Evolutionary conservation across 1,284 basidiomycete species (phyloP).

Genomic region (Tilletiopsis washingtonensis): DNA sequence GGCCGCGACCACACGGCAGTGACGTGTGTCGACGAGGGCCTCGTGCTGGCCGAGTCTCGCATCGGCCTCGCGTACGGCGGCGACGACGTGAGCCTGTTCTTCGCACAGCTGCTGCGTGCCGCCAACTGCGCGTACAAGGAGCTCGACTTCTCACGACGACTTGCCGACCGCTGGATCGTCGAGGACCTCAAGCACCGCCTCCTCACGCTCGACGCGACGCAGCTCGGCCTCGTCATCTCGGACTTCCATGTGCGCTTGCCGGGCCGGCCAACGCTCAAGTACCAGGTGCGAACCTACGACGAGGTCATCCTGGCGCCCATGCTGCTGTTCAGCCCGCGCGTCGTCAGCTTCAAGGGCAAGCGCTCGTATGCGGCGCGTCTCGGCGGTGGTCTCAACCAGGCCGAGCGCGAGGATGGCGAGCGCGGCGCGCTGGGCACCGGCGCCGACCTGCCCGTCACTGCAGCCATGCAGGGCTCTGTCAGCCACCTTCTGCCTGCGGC

Average conservation of each 20-base stretch:
- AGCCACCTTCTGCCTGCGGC: conserved; percentile 23
- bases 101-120: conserved; percentile 69
- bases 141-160: conserved; percentile 52
- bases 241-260: conserved; percentile 69
- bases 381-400: not conserved
- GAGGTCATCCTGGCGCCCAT: conserved; percentile 92
- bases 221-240: conserved; percentile 52
- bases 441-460: conserved; percentile 25
- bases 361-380: conserved; percentile 1
- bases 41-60: conserved; percentile 78
- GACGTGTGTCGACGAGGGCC: conserved; percentile 89
- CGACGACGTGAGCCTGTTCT: conserved; percentile 82
- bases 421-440: conserved; percentile 4
- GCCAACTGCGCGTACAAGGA: conserved; percentile 84
- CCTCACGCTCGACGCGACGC: conserved; percentile 40
- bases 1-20: conserved; percentile 78
- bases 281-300: conserved; percentile 83
- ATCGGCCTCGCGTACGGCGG: conserved; percentile 82
- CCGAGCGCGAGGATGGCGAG: conserved; percentile 8
- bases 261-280: conserved; percentile 71
- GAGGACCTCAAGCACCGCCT: conserved; percentile 40
- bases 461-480: conserved; percentile 33
- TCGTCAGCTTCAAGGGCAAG: conserved; percentile 65
- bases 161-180: conserved; percentile 33
- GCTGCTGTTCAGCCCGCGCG: conserved; percentile 81